These are phyloP conservation scores for Adenanthera pavonina DNA, from an alignment of 306 rosid species.

Conservation along the genomic window DNA sequence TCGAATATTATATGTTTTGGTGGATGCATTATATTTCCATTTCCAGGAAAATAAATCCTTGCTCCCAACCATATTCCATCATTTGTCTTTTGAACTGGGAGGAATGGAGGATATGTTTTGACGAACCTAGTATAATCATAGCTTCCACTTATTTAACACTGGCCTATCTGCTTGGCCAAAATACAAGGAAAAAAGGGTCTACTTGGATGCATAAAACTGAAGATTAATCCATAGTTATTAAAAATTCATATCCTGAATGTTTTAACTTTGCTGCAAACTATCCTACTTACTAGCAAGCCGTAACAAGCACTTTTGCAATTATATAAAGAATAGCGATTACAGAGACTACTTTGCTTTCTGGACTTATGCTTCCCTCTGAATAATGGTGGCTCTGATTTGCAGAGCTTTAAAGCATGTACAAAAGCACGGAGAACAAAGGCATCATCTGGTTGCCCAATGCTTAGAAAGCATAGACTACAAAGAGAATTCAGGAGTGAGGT, in stretches of 20 bases:
- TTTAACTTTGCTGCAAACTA: slow-evolving; percentile 10
- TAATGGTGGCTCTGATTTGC: slow-evolving; percentile 47
- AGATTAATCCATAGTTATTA: slow-evolving; percentile 17
- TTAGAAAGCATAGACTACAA: slow-evolving; percentile 68
- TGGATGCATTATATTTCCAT: slow-evolving; percentile 32
- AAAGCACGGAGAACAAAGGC: slow-evolving; percentile 70
- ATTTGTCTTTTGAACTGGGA: slow-evolving; percentile 22
- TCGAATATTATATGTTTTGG: neutral
- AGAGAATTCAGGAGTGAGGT: slow-evolving; percentile 67
- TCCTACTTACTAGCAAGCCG: slow-evolving; percentile 27
- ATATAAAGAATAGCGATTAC: slow-evolving; percentile 13
- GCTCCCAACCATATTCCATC: slow-evolving; percentile 15
- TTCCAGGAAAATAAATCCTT: neutral
- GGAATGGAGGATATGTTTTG: slow-evolving; percentile 21
- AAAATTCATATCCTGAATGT: slow-evolving; percentile 22
- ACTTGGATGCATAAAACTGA: slow-evolving; percentile 19
- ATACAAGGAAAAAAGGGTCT: slow-evolving; percentile 18
- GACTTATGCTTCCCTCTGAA: slow-evolving; percentile 30
- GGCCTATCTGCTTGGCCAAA: slow-evolving; percentile 17
- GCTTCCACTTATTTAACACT: slow-evolving; percentile 20
- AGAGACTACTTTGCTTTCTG: slow-evolving; percentile 1
- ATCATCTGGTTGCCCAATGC: slow-evolving; percentile 92
- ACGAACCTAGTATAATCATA: slow-evolving; percentile 25
- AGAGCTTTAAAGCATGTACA: slow-evolving; percentile 68
- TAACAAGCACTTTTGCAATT: slow-evolving; percentile 10